Percentiles rank a stretch among this genome's conserved stretches.
Evolutionary conservation across 305 asterid genomes (phyloP).

Genomic region (Solanum hybrid): DNA sequence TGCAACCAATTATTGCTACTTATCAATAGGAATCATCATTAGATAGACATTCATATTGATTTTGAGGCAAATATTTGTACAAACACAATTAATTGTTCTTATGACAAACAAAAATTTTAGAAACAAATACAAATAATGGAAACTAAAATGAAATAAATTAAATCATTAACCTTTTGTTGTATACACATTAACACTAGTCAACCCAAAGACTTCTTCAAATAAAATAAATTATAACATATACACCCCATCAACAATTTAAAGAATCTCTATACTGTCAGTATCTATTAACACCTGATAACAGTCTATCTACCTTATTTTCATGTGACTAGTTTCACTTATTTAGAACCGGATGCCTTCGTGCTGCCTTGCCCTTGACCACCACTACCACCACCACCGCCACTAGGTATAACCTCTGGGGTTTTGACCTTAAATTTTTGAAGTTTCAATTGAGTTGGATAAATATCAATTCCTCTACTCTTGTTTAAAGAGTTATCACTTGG

Average conservation of each 20-base stretch:
- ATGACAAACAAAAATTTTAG: background rate
- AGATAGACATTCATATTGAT: no score
- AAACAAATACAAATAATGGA: background rate
- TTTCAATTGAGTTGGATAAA: background rate
- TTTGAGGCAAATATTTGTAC: background rate
- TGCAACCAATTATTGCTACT: background rate
- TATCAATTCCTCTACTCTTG: slow-evolving; percentile 1
- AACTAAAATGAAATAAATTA: background rate
- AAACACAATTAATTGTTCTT: background rate
- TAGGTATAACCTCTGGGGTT: slow-evolving; percentile 29
- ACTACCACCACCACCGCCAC: background rate
- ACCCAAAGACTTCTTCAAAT: no score
- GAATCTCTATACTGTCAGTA: background rate
- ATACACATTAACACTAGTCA: background rate
- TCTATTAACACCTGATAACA: background rate
- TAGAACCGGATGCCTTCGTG: background rate
- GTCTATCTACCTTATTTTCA: background rate
- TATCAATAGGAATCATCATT: no score
- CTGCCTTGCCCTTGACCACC: background rate
- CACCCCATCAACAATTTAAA: background rate
- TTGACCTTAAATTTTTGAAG: slow-evolving; percentile 27
- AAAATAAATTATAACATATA: no score
- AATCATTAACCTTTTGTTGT: background rate
- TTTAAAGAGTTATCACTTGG: slow-evolving; percentile 10
- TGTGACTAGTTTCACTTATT: background rate